Evolutionary conservation across 1,284 basidiomycete genomes (phyloP).

Genomic region (Apiotrichum domesticum): DNA sequence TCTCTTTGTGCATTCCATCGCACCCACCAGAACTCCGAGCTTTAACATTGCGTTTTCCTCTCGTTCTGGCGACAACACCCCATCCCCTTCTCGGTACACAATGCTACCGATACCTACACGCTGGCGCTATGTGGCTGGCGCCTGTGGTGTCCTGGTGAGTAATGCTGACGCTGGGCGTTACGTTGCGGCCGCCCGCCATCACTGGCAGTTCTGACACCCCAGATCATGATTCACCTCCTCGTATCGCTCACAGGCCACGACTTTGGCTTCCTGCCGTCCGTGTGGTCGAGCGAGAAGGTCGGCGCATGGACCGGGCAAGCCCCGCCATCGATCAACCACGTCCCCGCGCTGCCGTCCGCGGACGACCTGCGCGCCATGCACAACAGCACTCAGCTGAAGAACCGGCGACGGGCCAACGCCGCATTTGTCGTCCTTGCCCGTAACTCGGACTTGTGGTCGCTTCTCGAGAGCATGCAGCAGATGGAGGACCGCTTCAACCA

Average conservation of each 20-base stretch:
- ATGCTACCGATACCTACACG: background rate
- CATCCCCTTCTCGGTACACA: no score
- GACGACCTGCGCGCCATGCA: background rate
- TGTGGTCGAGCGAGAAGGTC: background rate
- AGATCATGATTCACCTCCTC: constrained; percentile 32
- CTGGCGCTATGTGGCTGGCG: background rate
- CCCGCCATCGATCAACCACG: background rate
- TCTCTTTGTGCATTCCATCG: no score
- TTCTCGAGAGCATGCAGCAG: constrained; percentile 53
- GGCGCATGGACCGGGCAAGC: background rate
- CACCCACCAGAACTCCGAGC: no score
- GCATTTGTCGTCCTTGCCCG: constrained; percentile 74
- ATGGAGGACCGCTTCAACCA: constrained; percentile 61
- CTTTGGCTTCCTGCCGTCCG: constrained; percentile 20
- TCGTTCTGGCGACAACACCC: no score
- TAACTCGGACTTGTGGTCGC: constrained; percentile 69
- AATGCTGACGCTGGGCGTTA: no score
- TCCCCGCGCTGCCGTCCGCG: background rate
- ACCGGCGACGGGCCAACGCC: constrained; percentile 58
- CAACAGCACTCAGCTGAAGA: background rate
- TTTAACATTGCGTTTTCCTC: no score
- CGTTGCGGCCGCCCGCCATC: no score
- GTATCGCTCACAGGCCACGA: constrained; percentile 25
- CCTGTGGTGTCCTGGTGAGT: background rate
- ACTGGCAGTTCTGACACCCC: background rate